Base-by-base conservation (phyloP, 163 green algal genomes). In the Prototheca wickerhamii region DNA sequence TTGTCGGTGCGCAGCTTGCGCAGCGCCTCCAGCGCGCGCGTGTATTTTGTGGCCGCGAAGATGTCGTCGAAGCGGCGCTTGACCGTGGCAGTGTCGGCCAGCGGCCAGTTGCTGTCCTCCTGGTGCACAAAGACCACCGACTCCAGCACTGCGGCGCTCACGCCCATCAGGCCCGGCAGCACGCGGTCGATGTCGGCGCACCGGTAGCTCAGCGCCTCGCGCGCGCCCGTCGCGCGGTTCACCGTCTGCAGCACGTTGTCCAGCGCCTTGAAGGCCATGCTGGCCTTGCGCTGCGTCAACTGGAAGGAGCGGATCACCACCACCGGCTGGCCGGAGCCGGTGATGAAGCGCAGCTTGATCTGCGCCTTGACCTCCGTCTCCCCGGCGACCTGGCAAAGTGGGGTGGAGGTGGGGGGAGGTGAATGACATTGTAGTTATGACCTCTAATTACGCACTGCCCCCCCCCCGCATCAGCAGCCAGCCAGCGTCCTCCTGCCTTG, bases 91-190 rank as follows among this genome's bases (percentile, higher is more conserved):
- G 74, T 80, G 50, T 99, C 93, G 2, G 81, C 80, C 55, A 98
- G 83, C 20, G 92, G 93, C 93, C 93, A 99, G 76, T 96, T 97
- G 68, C 76, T 86, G n/a, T 98, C 93, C 65, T 99, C 93, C 73
- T 99, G 93, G 77, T 99, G 93, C 43, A 99, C 93, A 68, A 99
- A 99, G 33, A 99, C 93, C n/a, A 99, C 93, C 68, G 95, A 96
- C 60, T 98, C 93, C 61, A 99, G 80, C 23, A 99, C 81, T 0
- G 93, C 93, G 78, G 96, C 95, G 30, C 68, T 86, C 8, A 98
- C 91, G 7, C 90, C 90, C 93, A 99, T 98, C n/a, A 98, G 72
- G 1, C 53, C 68, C 2, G 91, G 90, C 43, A 99, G 82, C 56
- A 89, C 82, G 3, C 78, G 69, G 78, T 98, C 91, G 32, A 98